A percentile compares a stretch with the other conserved stretches of the same genome.
phyloP scores from a whole-genome alignment of 306 rosid species.

The Macrotyloma uniflorum region DNA sequence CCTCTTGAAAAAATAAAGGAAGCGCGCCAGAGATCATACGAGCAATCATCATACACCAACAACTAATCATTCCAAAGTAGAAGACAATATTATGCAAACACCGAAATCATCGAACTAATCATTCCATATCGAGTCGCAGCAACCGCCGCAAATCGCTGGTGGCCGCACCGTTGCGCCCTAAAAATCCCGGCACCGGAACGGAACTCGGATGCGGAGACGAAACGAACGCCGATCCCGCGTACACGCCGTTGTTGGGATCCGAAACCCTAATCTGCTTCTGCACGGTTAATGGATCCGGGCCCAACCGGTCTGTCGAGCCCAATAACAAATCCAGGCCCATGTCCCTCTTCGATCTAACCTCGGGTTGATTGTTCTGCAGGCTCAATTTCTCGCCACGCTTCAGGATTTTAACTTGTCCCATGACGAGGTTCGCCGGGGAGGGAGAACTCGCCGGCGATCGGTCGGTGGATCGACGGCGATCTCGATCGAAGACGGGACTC shows the following conservation, averaged over 20 bases:
- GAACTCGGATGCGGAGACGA: constrained; percentile 83
- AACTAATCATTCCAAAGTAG: constrained; percentile 21
- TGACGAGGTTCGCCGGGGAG: constrained; percentile 40
- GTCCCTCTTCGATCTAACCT: constrained; percentile 22
- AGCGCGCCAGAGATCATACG: constrained; percentile 49
- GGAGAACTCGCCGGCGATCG: constrained; percentile 40
- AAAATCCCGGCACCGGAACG: constrained; percentile 67
- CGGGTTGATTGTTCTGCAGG: neutral
- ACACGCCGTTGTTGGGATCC: constrained; percentile 55
- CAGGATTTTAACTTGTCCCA: constrained; percentile 83
- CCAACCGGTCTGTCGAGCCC: constrained; percentile 71
- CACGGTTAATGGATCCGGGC: constrained; percentile 66
- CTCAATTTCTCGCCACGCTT: constrained; percentile 70
- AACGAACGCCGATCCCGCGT: constrained; percentile 59
- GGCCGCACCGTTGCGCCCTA: constrained; percentile 58
- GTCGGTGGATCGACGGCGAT: constrained; percentile 21
- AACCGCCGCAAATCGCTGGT: constrained; percentile 61
- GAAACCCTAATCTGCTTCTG: constrained; percentile 64
- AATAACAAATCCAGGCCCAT: constrained; percentile 45
- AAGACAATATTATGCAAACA: constrained; percentile 2
- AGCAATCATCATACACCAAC: constrained; percentile 31
- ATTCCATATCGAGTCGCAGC: constrained; percentile 59
- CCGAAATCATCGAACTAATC: constrained; percentile 11
- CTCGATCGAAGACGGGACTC: constrained; percentile 46
- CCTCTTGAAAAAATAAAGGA: constrained; percentile 91